Percentiles rank a stretch among this genome's conserved stretches.
Evolutionary conservation across 1,284 basidiomycete species (phyloP).

Genomic region (Leccinum subrobustum): DNA sequence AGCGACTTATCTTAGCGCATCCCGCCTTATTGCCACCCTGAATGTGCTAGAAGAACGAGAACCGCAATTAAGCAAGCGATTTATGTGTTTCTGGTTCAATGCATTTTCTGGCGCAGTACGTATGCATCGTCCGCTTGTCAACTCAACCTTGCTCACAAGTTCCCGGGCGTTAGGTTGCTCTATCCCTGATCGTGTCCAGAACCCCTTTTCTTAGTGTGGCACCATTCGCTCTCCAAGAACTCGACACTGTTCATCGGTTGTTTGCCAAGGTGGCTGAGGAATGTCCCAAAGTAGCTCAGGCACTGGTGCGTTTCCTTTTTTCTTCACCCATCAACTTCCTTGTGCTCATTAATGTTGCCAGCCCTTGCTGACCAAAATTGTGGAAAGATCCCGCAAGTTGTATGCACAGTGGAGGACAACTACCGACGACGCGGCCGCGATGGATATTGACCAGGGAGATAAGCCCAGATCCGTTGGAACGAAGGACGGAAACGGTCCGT

Average conservation of each 20-base stretch:
- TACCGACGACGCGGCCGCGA: constrained; percentile 14
- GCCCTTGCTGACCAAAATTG: constrained; percentile 51
- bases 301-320: constrained; percentile 39
- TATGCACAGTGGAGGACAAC: constrained; percentile 38
- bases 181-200: constrained; percentile 57
- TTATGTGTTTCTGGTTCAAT: constrained; percentile 78
- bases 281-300: constrained; percentile 48
- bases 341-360: constrained; percentile 24
- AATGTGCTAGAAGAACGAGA: constrained; percentile 61
- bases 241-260: constrained; percentile 47
- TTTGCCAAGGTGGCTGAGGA: constrained; percentile 46
- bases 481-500: constrained; percentile 14
- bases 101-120: constrained; percentile 74
- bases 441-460: constrained; percentile 29
- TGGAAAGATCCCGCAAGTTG: constrained; percentile 42
- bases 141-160: not conserved
- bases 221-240: constrained; percentile 49
- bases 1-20: constrained; percentile 66
- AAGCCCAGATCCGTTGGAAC: not conserved
- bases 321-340: not conserved
- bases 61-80: constrained; percentile 60
- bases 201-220: constrained; percentile 51
- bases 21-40: constrained; percentile 60
- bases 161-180: constrained; percentile 50
- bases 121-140: constrained; percentile 11